Percentiles rank a stretch among this genome's conserved stretches.
Conservation (phyloP, 495 filamentous ascomycete species). For the Tuber aestivum region DNA sequence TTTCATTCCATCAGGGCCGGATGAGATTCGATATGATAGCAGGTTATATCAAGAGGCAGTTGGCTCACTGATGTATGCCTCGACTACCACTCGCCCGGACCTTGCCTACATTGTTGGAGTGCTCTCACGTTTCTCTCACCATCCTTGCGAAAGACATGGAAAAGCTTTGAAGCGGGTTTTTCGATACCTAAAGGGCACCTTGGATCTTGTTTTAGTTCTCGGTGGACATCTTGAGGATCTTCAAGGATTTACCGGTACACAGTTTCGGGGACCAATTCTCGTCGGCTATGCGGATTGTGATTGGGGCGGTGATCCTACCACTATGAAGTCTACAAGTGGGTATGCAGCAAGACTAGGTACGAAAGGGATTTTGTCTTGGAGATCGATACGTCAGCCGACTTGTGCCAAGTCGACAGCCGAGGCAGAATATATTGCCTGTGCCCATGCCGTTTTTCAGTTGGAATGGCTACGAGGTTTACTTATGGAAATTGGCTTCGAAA, state of each 20-base stretch:
- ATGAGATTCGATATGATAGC: background rate
- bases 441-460: background rate
- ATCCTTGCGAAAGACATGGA: background rate
- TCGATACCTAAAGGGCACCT: background rate
- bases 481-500: accelerated
- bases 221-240: background rate
- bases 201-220: background rate
- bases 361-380: background rate
- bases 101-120: background rate
- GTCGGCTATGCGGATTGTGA: background rate
- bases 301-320: background rate
- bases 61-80: background rate
- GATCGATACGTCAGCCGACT: background rate
- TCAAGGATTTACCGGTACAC: background rate
- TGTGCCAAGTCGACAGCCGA: background rate
- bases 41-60: background rate
- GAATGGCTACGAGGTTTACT: background rate
- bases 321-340: background rate
- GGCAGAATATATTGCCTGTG: background rate
- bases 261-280: background rate
- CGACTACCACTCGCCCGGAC: background rate
- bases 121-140: background rate
- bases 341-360: background rate
- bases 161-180: background rate
- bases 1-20: background rate